phyloP scores from a whole-genome alignment of 371 early-diverging fungal species.

The Dinochytrium kinnereticum region DNA sequence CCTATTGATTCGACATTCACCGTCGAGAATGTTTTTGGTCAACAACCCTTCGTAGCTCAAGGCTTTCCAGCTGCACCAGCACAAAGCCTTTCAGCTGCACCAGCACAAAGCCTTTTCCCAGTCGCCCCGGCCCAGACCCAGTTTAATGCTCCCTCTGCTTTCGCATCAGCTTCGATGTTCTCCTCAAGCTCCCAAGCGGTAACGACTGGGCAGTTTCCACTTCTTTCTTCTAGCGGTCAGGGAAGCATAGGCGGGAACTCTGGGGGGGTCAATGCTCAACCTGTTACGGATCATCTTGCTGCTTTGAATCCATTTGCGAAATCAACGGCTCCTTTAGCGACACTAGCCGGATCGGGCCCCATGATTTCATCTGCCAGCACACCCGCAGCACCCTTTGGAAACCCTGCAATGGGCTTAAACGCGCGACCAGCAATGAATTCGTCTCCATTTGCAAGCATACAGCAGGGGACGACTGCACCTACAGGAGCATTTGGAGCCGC shows the following conservation, averaged over 20 bases:
- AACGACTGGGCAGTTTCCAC: background rate
- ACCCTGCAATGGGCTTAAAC: background rate
- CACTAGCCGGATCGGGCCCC: no score
- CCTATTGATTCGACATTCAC: conserved; percentile 31
- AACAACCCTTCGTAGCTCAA: conserved; percentile 12
- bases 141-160: no score
- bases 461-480: background rate
- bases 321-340: conserved; percentile 22
- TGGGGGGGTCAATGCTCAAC: background rate
- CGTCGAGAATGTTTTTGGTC: conserved; percentile 47
- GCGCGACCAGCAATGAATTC: background rate
- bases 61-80: background rate
- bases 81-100: background rate
- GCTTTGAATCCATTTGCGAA: conserved; percentile 33
- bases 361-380: background rate
- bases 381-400: background rate
- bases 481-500: background rate
- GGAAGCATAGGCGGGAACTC: background rate
- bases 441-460: background rate
- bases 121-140: background rate
- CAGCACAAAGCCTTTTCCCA: background rate
- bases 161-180: background rate
- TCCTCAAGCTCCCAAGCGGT: background rate
- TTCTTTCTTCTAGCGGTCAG: background rate
- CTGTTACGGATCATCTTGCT: conserved; percentile 27